phyloP scores from a whole-genome alignment of 2,329 filamentous ascomycete species.

The Neurospora crassa region DNA sequence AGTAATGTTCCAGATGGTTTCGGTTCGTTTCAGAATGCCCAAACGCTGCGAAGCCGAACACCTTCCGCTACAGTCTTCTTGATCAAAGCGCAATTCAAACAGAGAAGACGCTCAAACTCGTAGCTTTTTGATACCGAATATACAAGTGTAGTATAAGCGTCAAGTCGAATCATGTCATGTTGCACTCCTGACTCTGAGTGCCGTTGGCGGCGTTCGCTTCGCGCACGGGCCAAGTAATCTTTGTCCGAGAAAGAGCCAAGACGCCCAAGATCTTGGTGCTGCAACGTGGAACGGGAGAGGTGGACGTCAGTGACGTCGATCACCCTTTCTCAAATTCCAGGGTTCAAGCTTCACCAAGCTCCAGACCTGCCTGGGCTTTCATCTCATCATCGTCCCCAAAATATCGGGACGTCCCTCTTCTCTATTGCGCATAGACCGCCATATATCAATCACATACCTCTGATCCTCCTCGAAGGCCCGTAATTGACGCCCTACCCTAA shows the following conservation, averaged over 20 bases:
- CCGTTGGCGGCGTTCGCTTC: neutral
- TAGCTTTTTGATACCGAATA: neutral
- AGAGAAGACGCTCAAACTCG: neutral
- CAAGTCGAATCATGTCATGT: neutral
- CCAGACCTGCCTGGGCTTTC: neutral
- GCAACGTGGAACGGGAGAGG: neutral
- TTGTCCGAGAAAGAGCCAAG: neutral
- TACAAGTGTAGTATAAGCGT: neutral
- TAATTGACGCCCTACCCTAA: neutral
- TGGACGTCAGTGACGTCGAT: conserved; percentile 5
- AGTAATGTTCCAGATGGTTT: neutral
- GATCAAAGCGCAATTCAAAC: neutral
- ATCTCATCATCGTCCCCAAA: neutral
- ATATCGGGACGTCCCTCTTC: neutral
- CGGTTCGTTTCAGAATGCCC: neutral
- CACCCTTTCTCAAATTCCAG: conserved; percentile 1
- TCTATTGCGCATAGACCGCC: neutral
- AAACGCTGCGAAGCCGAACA: neutral
- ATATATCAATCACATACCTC: neutral
- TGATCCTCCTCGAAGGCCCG: neutral
- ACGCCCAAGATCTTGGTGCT: neutral
- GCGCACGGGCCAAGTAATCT: neutral
- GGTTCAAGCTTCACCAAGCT: conserved; percentile 1
- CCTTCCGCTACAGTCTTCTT: neutral
- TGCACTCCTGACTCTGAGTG: no score